Evolutionary conservation across 225 moss, liverwort and hornwort species (phyloP), one percentile per base, ranked within the genome.

Genomic region (Polytrichum formosum): DNA sequence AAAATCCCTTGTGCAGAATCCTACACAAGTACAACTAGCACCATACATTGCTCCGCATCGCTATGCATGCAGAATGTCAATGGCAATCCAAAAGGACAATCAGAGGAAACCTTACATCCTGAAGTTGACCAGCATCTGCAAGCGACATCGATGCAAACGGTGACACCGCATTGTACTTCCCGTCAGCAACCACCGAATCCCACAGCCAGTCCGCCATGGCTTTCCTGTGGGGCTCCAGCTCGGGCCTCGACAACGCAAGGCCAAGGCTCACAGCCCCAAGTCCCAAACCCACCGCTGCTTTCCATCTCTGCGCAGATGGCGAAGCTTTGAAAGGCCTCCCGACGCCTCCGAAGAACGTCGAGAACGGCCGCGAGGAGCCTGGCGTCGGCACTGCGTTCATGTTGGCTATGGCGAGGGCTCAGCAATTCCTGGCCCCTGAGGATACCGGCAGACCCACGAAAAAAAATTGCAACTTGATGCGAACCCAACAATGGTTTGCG

Each of bases 121-220:
- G 58, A 5, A 33, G 73, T 64, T 81, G 74, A 23, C 23, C 23
- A 19, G 63, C 72, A 22, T 74, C 69, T 25, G 72, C 75, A n/a
- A 73, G 28, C 23, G 84, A 84, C 53, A 87, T 18, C 28, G 84
- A 77, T 26, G 84, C 77, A 63, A 84, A 87, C 35, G 70, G 76
- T 61, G 75, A 76, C 35, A 60, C 23, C 23, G 23, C 76, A 78
- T 66, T 66, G 71, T 71, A 69, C 72, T 55, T 35, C 81, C 20
- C 7, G 23, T 23, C 23, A 23, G 23, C 23, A 23, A 23, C 23
- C 18, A 46, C 56, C 2, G 18, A 27, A 27, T 72, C 33, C 76
- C 69, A 53, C 21, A 78, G 7, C n/a, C 69, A 66, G 46, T 82
- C 72, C 4, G 64, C 58, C 64, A 65, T n/a, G 28, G 61, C 25